Percentiles rank a stretch among this genome's conserved stretches.
phyloP scores from a whole-genome alignment of 129 eudicot species.

The Centrapalus pauciflorus region DNA sequence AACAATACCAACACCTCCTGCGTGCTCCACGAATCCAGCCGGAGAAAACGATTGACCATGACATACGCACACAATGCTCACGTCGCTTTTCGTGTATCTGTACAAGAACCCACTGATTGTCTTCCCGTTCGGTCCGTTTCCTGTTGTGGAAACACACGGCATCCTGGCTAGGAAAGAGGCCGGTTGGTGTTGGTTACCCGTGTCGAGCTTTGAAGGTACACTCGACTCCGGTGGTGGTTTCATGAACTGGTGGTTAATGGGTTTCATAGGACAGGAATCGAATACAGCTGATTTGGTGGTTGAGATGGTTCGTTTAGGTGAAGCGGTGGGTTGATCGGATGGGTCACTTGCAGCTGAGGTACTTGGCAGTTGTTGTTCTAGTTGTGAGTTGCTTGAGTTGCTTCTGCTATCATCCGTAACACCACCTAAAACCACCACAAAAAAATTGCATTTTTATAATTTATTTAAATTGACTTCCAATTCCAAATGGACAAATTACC shows the following conservation, averaged over 20 bases:
- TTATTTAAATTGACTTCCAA: too few relatives aligned
- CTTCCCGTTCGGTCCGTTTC: slow-evolving; percentile 79
- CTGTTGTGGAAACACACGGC: slow-evolving; percentile 78
- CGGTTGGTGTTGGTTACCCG: background rate
- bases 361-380: slow-evolving; percentile 16
- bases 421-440: slow-evolving; percentile 28
- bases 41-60: slow-evolving; percentile 79
- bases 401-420: slow-evolving; percentile 43
- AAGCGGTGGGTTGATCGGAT: slow-evolving; percentile 2
- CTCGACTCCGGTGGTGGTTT: slow-evolving; percentile 1
- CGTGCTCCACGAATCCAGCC: slow-evolving; percentile 79
- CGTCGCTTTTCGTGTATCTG: slow-evolving; percentile 55
- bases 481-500: too few relatives aligned
- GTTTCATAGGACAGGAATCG: slow-evolving; percentile 1
- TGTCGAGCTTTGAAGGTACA: background rate
- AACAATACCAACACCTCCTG: slow-evolving; percentile 54
- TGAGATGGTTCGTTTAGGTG: background rate
- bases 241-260: slow-evolving; percentile 4
- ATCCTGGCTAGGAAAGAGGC: slow-evolving; percentile 26
- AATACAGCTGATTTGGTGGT: background rate
- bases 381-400: slow-evolving; percentile 37
- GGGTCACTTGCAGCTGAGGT: slow-evolving; percentile 21
- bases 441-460: too few relatives aligned
- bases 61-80: slow-evolving; percentile 72
- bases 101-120: slow-evolving; percentile 65